Conservation (phyloP, 2,329 filamentous ascomycete genomes). For the Monilinia laxa region DNA sequence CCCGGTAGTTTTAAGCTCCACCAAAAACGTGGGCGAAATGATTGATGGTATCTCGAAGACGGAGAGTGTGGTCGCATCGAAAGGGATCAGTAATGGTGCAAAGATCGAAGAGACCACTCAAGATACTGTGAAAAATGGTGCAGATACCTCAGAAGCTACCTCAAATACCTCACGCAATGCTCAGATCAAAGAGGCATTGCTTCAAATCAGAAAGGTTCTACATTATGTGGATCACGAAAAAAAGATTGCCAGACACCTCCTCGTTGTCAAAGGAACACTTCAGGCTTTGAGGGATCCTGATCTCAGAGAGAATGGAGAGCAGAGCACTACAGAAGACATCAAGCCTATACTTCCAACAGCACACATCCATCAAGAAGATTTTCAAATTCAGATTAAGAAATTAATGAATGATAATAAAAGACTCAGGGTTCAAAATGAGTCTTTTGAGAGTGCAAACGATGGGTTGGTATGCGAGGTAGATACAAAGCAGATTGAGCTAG, state of each 20-base stretch:
- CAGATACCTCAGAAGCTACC: not conserved
- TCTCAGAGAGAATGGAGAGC: not conserved
- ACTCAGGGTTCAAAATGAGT: not conserved
- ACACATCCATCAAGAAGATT: not conserved
- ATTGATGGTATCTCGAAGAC: not conserved
- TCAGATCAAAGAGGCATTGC: not conserved
- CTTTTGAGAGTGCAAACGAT: not conserved
- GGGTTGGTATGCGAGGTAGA: not conserved
- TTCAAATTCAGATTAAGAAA: not conserved
- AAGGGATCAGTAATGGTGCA: rapidly evolving
- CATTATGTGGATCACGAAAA: not conserved
- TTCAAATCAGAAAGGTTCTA: not conserved
- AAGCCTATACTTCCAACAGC: not conserved
- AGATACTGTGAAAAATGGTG: not conserved
- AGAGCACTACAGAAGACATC: rapidly evolving
- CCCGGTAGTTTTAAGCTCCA: not conserved
- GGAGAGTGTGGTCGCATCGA: not conserved
- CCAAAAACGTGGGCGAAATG: not conserved
- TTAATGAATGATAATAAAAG: not conserved
- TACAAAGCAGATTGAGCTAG: not conserved
- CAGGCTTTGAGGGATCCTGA: not conserved
- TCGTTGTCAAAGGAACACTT: not conserved
- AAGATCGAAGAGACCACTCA: too few relatives aligned
- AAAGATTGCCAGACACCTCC: rapidly evolving
- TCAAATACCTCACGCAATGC: rapidly evolving